Evolutionary conservation across 176 grass and related monocot species (phyloP), one percentile per base, ranked within the genome.

Genomic region (Puya raimondii): DNA sequence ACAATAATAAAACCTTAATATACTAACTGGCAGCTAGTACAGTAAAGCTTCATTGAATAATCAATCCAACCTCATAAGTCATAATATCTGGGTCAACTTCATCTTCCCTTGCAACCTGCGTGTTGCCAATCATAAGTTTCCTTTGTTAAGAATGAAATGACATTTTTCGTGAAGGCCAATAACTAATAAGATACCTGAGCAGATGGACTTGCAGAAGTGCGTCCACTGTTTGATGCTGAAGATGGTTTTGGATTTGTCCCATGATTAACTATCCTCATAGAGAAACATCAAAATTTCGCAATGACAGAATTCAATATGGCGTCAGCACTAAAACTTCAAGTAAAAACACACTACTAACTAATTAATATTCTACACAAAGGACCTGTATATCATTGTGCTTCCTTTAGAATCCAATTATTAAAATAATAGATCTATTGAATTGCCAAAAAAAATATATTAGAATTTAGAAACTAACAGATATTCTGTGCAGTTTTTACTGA

Each of bases 1-100:
- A 42, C 33, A 42, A 42, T 42, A 7, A 42, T 42, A 42, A 5
- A 33, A 33, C 29, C 29, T 33, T 5, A 33, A 5, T 42, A 42
- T 42, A 7, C 33, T 42, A 42, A 42, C 33, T 42, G 33, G 33
- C 33, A 42, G 22, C 29, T 47, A 10, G 13, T 21, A 18, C 63
- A 7, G 21, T 59, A 18, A 18, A 20, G 18, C 2, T 29, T n/a
- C 25, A 23, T 15, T 65, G 14, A 22, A 51, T 6, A 23, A 51
- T 70, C 13, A 13, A 58, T 17, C 73, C 0, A 29, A 97, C 94
- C 94, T 97, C 94, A 48, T 92, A 97, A 70, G 82, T 90, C 94
- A 97, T 97, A 83, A 72, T 75, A 70, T 97, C 94, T 72, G 79
- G 84, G 72, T 97, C 89, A 22, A 97, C 81, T 27, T 23, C 82